Conservation (phyloP, 805 yeast species). For the Isabelozyma heimii region DNA sequence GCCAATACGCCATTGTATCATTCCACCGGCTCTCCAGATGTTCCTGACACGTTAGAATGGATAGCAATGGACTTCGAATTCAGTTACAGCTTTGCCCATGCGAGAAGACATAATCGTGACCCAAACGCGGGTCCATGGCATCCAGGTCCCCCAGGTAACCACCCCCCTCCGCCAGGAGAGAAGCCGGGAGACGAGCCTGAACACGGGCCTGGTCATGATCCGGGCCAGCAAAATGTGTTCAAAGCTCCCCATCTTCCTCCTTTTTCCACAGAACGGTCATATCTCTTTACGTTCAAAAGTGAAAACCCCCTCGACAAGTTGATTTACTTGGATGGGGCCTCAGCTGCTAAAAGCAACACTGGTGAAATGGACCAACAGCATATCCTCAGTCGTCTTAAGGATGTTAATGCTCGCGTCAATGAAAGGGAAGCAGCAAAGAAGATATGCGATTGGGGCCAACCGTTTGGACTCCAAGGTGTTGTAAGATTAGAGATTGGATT, state of each 20-base stretch:
- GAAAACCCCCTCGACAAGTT: constrained; percentile 47
- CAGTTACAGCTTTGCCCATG: constrained; percentile 47
- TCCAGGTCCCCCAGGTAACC: constrained; percentile 3
- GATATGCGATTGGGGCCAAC: constrained; percentile 56
- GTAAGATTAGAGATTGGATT: constrained; percentile 59
- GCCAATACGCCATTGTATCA: constrained; percentile 59
- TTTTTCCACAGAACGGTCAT: constrained; percentile 7
- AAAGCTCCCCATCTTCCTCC: neutral
- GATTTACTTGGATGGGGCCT: constrained; percentile 62
- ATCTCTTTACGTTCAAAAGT: constrained; percentile 46
- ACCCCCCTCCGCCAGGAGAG: constrained; percentile 6
- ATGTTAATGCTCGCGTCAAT: constrained; percentile 16
- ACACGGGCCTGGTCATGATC: constrained; percentile 1
- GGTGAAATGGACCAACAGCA: constrained; percentile 59
- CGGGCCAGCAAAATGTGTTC: neutral
- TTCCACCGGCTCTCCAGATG: constrained; percentile 36
- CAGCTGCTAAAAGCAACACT: constrained; percentile 56
- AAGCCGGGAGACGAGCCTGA: constrained; percentile 4
- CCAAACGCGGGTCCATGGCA: constrained; percentile 6
- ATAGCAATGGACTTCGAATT: constrained; percentile 64
- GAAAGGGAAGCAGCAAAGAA: constrained; percentile 48
- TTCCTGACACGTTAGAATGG: constrained; percentile 58
- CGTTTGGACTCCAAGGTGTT: constrained; percentile 56
- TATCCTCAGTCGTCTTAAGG: constrained; percentile 17
- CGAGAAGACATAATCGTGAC: constrained; percentile 1